Evolutionary conservation across 306 rosid genomes (phyloP).

Genomic region (Sechiopsis laciniata): DNA sequence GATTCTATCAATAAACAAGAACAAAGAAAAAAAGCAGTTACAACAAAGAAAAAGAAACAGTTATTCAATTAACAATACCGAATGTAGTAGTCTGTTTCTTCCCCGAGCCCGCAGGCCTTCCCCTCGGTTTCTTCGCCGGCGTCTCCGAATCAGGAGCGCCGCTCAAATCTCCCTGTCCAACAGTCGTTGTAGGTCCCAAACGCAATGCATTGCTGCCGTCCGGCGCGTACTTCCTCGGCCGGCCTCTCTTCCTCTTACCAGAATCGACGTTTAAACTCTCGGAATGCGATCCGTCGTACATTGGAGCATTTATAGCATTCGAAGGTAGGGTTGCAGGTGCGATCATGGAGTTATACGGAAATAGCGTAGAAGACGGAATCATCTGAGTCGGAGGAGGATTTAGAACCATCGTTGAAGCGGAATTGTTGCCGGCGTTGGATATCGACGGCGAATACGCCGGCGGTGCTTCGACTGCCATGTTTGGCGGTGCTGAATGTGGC

Average conservation of each 20-base stretch:
- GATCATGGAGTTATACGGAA: constrained; percentile 48
- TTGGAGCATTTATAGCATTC: constrained; percentile 36
- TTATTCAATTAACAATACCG: constrained; percentile 33
- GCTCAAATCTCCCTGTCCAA: constrained; percentile 32
- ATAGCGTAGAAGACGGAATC: constrained; percentile 44
- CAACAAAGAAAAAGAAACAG: not conserved
- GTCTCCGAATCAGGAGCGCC: constrained; percentile 56
- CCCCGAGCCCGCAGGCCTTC: constrained; percentile 75
- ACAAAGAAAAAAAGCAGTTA: not conserved
- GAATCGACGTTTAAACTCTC: constrained; percentile 44
- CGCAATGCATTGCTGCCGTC: constrained; percentile 76
- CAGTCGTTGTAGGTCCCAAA: constrained; percentile 36
- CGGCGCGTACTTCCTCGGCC: constrained; percentile 68
- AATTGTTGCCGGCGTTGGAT: constrained; percentile 24
- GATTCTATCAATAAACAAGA: not conserved
- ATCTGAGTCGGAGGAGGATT: constrained; percentile 40
- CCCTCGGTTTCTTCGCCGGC: constrained; percentile 52
- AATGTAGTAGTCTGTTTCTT: constrained; percentile 56
- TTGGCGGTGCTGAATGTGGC: constrained; percentile 28
- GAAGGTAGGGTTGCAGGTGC: constrained; percentile 32
- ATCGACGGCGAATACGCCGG: constrained; percentile 37
- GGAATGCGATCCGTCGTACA: constrained; percentile 56
- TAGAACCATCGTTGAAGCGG: constrained; percentile 41
- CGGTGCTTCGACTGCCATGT: constrained; percentile 47
- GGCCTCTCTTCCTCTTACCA: constrained; percentile 75